Base-by-base conservation (phyloP, 148 eudicot species). In the Rhododendron williamsianum region DNA sequence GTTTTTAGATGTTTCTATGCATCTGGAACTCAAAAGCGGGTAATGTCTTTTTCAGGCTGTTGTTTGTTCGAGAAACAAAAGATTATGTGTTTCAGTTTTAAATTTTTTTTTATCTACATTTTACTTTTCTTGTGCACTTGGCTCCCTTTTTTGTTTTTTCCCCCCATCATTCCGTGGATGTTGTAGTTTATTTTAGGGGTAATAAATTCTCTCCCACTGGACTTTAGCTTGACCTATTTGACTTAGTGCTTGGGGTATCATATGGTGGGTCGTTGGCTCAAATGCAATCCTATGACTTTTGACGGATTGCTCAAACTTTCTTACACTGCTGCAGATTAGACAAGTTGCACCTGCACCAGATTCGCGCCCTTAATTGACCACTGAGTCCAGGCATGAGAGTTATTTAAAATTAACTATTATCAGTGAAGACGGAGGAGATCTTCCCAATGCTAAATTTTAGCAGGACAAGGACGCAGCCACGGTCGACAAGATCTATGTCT, bases 401-500 rank as follows among this genome's bases (percentile, higher is more conserved):
- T 18, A 25, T 51, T 6, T 25, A 19, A 49, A 18, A 7, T 27
- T 9, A 72, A 0, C 4, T 33, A 49, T 72, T 46, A 19, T 63
- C 80, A 36, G 56, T 52, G 85, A 73, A 74, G 80, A 19, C 46
- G 3, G 41, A 7, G 71, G 69, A 54, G 43, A 83, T 83, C n/a
- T 30, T 51, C 48, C 69, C 43, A 90, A 92, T 91, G 94, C 89
- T 88, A 79, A 88, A 86, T 84, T 84, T 90, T 79, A 85, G 78
- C 84, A 89, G 90, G 90, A 78, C 89, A 72, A 87, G 90, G 83
- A 86, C 69, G 83, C 94, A 91, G 86, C 76, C 89, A 82, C 88
- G 92, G 81, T 36, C 91, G 19, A 86, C 79, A 36, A 88, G 93
- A 87, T 84, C 92, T 69, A 76, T 85, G 84, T 87, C 92, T 84